Conservation (phyloP, 129 eudicot species). For the Smallanthus sonchifolius region DNA sequence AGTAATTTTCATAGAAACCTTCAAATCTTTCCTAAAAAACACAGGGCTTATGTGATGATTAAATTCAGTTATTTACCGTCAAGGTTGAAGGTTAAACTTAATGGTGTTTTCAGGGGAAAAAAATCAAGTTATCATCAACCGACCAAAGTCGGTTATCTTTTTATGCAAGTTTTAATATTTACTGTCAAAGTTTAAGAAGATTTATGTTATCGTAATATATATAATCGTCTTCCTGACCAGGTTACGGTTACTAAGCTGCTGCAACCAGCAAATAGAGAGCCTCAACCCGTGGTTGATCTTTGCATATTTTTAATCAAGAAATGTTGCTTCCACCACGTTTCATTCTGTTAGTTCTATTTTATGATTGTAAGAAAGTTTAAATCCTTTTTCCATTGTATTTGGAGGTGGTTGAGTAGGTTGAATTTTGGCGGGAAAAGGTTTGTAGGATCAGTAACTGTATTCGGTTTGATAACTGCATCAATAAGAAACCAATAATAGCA, state of each 20-base stretch:
- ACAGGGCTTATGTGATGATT: too few relatives aligned
- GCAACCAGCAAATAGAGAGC: constrained; percentile 8
- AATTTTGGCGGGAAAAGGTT: constrained; percentile 34
- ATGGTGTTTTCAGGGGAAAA: not conserved
- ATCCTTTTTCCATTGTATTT: constrained; percentile 8
- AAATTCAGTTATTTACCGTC: not conserved
- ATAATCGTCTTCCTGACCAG: constrained; percentile 4
- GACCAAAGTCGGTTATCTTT: not conserved
- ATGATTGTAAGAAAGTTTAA: constrained; percentile 11
- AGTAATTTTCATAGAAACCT: too few relatives aligned
- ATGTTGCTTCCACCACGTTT: constrained; percentile 10
- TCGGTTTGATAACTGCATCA: not conserved
- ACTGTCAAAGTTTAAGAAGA: not conserved
- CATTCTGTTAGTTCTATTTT: constrained; percentile 13
- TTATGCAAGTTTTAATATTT: not conserved
- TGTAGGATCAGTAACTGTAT: not conserved
- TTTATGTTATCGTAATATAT: not conserved
- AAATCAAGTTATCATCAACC: not conserved
- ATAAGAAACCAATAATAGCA: not conserved
- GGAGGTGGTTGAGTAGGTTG: constrained; percentile 24
- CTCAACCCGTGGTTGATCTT: constrained; percentile 5
- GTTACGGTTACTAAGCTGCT: constrained; percentile 46
- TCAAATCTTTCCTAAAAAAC: not conserved
- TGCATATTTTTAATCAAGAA: not conserved
- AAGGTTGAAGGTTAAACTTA: not conserved